These are phyloP conservation scores for Xerocomus amazonicus DNA, from an alignment of 1,284 basidiomycete species.

Conservation along the genomic window DNA sequence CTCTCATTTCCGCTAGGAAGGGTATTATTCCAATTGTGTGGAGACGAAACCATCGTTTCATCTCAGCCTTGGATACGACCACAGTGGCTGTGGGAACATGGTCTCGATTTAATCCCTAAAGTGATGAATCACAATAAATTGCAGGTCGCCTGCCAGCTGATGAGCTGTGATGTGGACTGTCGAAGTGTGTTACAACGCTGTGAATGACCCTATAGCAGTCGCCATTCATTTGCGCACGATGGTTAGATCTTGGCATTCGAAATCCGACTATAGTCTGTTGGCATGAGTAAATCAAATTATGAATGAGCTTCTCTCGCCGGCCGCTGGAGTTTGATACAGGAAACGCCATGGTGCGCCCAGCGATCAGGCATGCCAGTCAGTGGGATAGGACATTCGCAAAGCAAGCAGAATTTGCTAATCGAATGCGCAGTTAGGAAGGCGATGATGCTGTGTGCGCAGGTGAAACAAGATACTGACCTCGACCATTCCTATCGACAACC, in stretches of 20 bases:
- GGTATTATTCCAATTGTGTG: background rate
- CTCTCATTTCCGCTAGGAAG: conserved; percentile 11
- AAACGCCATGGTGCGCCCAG: conserved; percentile 1
- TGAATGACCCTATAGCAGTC: background rate
- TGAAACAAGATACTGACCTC: conserved; percentile 7
- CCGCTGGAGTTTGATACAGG: background rate
- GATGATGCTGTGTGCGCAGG: background rate
- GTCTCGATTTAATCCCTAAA: no score
- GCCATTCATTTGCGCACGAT: background rate
- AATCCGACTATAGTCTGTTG: conserved; percentile 6
- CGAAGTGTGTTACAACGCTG: no score
- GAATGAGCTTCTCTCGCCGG: background rate
- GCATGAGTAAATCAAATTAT: conserved; percentile 2
- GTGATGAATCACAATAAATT: no score
- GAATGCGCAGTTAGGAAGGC: background rate
- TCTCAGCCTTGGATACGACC: background rate
- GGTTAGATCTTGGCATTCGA: conserved; percentile 13
- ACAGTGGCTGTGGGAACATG: background rate
- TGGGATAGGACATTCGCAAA: conserved; percentile 5
- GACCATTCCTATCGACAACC: background rate
- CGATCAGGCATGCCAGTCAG: background rate
- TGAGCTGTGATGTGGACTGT: no score
- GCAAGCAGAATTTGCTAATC: background rate
- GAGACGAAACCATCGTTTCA: conserved; percentile 26
- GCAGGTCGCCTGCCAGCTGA: no score